Base-by-base conservation (phyloP, 768 basidiomycete genomes). In the Boletus pseudopeckii region DNA sequence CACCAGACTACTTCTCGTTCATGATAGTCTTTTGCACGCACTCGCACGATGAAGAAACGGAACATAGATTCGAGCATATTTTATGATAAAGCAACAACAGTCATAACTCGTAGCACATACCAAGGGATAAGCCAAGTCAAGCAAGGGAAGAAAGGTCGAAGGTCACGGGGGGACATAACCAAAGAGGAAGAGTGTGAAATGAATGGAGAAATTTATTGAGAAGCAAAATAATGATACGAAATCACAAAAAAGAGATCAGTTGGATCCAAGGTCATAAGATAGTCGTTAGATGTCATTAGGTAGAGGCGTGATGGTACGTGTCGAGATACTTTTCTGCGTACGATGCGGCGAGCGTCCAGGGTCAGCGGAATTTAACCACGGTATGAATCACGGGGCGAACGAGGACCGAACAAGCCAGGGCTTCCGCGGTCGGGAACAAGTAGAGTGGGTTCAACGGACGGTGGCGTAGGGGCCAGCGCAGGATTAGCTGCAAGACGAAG, bases 401-500 rank as follows among this genome's bases (percentile, higher is more conserved):
- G 77, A 39, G 90, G 88, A 32, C 90, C 90, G 64, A 92, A 92
- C 55, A 92, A 70, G 30, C 89, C 88, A 40, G 83, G 84, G 52
- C 79, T 83, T 37, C 72, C 71, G 45, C 72, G 73, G 11, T 78
- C 79, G 28, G 86, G 85, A 22, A 86, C 82, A 34, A 84, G 72
- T 11, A 88, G 70, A 17, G 79, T 82, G 18, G 86, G 77, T 52
- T 81, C 79, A 48, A 77, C 69, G 3, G 81, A 79, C 5, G 82
- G 78, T n/a, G 86, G 81, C 5, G 86, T 85, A 3, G 85, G 84
- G 20, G 69, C 75, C 39, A 76, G 64, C 36, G 60, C 64, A 7
- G 83, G 82, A 70, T 88, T 77, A 41, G 88, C 88, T 90, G 52
- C 42, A 54, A 30, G 43, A 53, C 45, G 37, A 56, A 45, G 33